Conservation (phyloP, 2,329 filamentous ascomycete genomes). For the Neophaeococcomyces mojaviensis region DNA sequence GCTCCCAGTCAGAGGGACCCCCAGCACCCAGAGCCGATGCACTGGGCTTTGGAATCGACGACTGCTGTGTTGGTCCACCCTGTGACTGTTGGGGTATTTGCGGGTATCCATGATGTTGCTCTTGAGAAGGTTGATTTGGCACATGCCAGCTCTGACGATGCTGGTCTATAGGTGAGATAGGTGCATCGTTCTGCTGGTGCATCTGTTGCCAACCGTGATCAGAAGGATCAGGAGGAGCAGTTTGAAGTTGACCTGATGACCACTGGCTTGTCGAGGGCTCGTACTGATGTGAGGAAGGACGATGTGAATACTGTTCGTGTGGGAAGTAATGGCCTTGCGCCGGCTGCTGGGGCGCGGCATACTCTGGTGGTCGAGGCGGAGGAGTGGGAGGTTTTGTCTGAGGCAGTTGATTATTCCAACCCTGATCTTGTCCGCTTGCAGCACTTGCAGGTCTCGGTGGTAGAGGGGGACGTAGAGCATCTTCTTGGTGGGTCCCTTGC, state of each 20-base stretch:
- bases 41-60: slow-evolving; percentile 1
- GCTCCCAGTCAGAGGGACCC: slow-evolving; percentile 43
- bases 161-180: slow-evolving; percentile 20
- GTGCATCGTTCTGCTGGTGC: slow-evolving; percentile 11
- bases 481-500: background rate
- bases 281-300: slow-evolving; percentile 27
- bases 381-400: slow-evolving; percentile 29
- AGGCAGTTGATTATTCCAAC: slow-evolving; percentile 13
- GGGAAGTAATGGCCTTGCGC: slow-evolving; percentile 24
- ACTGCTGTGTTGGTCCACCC: slow-evolving; percentile 22
- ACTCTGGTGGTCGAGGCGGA: slow-evolving; percentile 34
- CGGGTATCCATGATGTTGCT: slow-evolving; percentile 3
- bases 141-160: slow-evolving; percentile 8
- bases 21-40: slow-evolving; percentile 35
- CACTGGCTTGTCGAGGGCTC: slow-evolving; percentile 20
- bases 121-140: slow-evolving; percentile 9
- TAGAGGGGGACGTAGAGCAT: slow-evolving; percentile 16
- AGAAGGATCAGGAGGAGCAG: slow-evolving; percentile 9
- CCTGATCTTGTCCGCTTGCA: slow-evolving; percentile 1
- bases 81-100: slow-evolving; percentile 10
- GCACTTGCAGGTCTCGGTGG: slow-evolving; percentile 21
- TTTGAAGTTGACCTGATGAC: slow-evolving; percentile 12
- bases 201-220: slow-evolving; percentile 10
- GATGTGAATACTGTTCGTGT: slow-evolving; percentile 27
- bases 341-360: slow-evolving; percentile 28